A percentile compares a stretch with the other conserved stretches of the same genome.
phyloP scores from a whole-genome alignment of 1,139 yeast genomes.

The Taphrina confusa region DNA sequence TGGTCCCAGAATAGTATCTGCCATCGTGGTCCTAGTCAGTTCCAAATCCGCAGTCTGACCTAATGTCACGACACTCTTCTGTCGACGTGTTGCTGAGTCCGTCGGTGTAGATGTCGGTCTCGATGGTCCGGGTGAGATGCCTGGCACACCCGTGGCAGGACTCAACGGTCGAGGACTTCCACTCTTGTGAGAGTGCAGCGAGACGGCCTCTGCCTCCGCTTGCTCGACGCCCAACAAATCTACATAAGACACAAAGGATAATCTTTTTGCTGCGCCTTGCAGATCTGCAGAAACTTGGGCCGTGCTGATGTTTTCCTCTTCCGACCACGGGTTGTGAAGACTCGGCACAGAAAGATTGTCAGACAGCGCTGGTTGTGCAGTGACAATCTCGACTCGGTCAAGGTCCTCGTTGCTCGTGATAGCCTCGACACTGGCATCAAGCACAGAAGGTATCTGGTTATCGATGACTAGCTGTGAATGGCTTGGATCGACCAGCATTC shows the following conservation, averaged over 20 bases:
- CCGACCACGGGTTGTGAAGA: conserved; percentile 29
- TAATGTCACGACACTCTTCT: conserved; percentile 22
- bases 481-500: conserved; percentile 14
- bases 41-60: conserved; percentile 11
- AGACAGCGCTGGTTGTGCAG: conserved; percentile 15
- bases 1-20: conserved; percentile 25
- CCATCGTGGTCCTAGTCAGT: conserved; percentile 25
- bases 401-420: conserved; percentile 32
- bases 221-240: conserved; percentile 35
- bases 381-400: conserved; percentile 34
- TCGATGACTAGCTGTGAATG: conserved; percentile 32
- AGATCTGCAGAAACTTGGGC: conserved; percentile 10
- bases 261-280: conserved; percentile 25
- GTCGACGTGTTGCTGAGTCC: not conserved
- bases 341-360: conserved; percentile 14
- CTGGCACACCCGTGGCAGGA: not conserved
- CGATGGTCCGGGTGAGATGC: not conserved
- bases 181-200: conserved; percentile 15
- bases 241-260: conserved; percentile 35
- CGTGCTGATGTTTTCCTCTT: conserved; percentile 28
- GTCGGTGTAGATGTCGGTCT: conserved; percentile 14
- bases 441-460: conserved; percentile 35
- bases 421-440: conserved; percentile 36
- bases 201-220: conserved; percentile 21
- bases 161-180: conserved; percentile 10